Percentiles rank a stretch among this genome's conserved stretches.
Evolutionary conservation across 1,284 basidiomycete genomes (phyloP).

Genomic region (Taiwanofungus camphoratus): DNA sequence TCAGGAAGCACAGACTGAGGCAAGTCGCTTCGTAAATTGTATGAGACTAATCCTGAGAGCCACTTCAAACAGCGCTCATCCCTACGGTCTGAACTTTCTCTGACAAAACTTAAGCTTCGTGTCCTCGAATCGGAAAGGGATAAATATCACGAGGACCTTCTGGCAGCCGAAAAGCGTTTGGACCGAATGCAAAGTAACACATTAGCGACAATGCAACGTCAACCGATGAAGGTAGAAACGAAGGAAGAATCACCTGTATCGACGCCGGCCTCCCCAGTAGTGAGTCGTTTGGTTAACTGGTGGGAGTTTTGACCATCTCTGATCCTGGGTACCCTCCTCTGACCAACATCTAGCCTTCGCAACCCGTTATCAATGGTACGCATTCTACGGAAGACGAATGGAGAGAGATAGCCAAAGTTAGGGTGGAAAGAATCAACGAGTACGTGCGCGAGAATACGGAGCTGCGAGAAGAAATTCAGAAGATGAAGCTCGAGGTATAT

Average conservation of each 20-base stretch:
- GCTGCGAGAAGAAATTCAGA: constrained; percentile 36
- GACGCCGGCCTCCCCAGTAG: constrained; percentile 51
- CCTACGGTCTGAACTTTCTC: constrained; percentile 54
- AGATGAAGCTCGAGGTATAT: constrained; percentile 42
- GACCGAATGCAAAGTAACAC: constrained; percentile 69
- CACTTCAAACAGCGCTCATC: constrained; percentile 41
- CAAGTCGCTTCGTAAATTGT: constrained; percentile 24
- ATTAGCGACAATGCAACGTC: constrained; percentile 39
- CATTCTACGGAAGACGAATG: constrained; percentile 21
- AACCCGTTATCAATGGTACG: constrained; percentile 16
- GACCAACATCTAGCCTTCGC: constrained; percentile 34
- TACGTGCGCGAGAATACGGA: constrained; percentile 39
- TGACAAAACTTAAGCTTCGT: constrained; percentile 53
- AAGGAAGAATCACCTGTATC: constrained; percentile 34
- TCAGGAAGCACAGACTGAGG: constrained; percentile 58
- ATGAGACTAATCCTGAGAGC: too few species aligned
- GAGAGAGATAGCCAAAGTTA: constrained; percentile 32
- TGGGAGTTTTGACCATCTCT: constrained; percentile 47
- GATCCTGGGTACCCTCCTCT: constrained; percentile 33
- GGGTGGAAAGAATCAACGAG: constrained; percentile 39
- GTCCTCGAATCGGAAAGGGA: constrained; percentile 53
- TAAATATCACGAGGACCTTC: constrained; percentile 50
- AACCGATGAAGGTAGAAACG: constrained; percentile 41
- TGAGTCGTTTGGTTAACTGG: constrained; percentile 66
- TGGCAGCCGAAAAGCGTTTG: constrained; percentile 61